Conservation (phyloP, 2,329 filamentous ascomycete species). For the Neopestalotiopsis clavispora region DNA sequence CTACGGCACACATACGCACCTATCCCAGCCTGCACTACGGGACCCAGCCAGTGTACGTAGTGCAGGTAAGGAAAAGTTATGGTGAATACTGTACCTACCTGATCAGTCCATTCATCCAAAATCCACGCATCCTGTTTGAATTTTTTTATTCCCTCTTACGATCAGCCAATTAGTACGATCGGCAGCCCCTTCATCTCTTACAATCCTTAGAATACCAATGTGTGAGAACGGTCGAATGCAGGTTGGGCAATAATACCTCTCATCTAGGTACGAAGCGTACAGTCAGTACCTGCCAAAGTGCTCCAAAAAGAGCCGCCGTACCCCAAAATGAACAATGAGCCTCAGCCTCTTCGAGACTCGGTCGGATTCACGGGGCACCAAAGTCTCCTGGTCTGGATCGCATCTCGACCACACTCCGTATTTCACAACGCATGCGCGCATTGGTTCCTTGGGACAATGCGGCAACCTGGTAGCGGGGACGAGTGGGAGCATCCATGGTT, state of each 20-base stretch:
- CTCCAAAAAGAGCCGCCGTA: not conserved
- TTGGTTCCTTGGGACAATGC: not conserved
- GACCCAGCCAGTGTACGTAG: not conserved
- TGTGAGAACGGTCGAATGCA: not conserved
- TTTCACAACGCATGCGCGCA: not conserved
- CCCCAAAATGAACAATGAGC: not conserved
- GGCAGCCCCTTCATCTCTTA: slow-evolving; percentile 1
- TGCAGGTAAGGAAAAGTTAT: not conserved
- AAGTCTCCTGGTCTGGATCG: not conserved
- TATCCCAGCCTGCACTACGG: not conserved
- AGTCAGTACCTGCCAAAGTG: not conserved
- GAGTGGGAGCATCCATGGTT: not conserved
- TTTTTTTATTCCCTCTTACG: not conserved
- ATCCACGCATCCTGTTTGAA: not conserved
- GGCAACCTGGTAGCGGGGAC: slow-evolving; percentile 9
- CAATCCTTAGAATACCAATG: not conserved
- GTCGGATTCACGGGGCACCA: not conserved
- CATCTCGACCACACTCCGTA: not conserved
- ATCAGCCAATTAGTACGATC: not conserved
- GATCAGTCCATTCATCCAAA: not conserved
- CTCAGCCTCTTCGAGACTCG: slow-evolving; percentile 1
- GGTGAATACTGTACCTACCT: not conserved
- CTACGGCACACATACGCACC: not conserved
- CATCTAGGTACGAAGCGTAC: not conserved
- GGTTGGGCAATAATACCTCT: not conserved